Evolutionary conservation across 140 eudicot genomes (phyloP).

Genomic region (Cichorium intybus): DNA sequence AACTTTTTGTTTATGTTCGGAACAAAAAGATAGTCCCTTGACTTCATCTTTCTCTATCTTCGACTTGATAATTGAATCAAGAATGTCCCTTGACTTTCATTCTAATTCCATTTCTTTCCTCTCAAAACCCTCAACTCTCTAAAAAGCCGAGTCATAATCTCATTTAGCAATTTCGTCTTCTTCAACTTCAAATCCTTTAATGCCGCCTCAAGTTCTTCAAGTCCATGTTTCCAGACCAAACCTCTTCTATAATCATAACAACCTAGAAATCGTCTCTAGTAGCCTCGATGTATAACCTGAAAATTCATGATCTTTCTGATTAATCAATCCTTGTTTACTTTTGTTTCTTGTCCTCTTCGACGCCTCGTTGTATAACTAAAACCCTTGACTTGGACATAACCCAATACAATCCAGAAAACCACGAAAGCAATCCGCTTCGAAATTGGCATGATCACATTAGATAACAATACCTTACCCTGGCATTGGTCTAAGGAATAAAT

Average conservation of each 20-base stretch:
- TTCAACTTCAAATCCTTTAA: constrained; percentile 57
- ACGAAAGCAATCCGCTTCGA: constrained; percentile 43
- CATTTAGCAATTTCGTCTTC: constrained; percentile 53
- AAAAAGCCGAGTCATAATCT: constrained; percentile 46
- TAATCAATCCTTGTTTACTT: constrained; percentile 21
- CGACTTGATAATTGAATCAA: constrained; percentile 15
- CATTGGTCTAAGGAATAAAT: not conserved
- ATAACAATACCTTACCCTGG: constrained; percentile 20
- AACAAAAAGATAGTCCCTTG: too few relatives aligned
- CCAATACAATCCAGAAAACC: constrained; percentile 54
- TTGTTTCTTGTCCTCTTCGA: constrained; percentile 17
- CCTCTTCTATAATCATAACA: constrained; percentile 59
- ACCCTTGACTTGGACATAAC: constrained; percentile 44
- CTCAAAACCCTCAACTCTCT: constrained; percentile 46
- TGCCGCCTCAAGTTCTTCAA: constrained; percentile 39
- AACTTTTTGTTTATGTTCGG: too few relatives aligned
- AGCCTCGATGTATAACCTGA: constrained; percentile 50
- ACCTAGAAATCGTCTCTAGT: constrained; percentile 34
- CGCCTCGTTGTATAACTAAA: constrained; percentile 14
- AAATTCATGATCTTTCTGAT: constrained; percentile 36
- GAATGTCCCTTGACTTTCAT: constrained; percentile 23
- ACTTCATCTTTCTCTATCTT: constrained; percentile 43
- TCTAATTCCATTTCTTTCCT: constrained; percentile 25
- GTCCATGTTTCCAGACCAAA: constrained; percentile 30
- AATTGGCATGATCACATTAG: constrained; percentile 23